phyloP scores from a whole-genome alignment of 2,329 filamentous ascomycete genomes.

The Metarhizium humberi region DNA sequence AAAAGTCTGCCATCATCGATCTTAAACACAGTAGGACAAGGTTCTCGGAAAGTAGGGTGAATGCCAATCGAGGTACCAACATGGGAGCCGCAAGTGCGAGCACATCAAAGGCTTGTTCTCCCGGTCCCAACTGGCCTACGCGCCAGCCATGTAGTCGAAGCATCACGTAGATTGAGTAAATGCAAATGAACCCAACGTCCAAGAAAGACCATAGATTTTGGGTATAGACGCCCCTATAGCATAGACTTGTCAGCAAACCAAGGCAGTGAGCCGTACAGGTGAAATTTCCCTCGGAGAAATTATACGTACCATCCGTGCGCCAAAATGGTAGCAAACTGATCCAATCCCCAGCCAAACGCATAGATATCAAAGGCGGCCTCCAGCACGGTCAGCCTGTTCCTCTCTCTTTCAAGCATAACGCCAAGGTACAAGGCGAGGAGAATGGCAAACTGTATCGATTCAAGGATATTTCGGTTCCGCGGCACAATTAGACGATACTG shows the following conservation, averaged over 20 bases:
- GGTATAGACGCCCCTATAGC: conserved; percentile 64
- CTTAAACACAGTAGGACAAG: conserved; percentile 72
- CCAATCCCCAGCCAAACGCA: conserved; percentile 67
- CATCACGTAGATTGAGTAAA: conserved; percentile 60
- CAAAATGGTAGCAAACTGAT: conserved; percentile 67
- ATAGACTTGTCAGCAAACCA: not conserved
- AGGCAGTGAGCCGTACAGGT: not conserved
- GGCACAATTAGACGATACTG: conserved; percentile 81
- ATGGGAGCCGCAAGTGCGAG: conserved; percentile 73
- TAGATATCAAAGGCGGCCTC: conserved; percentile 66
- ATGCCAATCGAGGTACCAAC: conserved; percentile 68
- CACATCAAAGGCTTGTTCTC: conserved; percentile 65
- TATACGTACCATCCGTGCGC: conserved; percentile 55
- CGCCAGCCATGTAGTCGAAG: conserved; percentile 58
- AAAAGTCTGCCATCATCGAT: conserved; percentile 81
- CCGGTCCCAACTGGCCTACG: conserved; percentile 34
- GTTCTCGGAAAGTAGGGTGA: conserved; percentile 76
- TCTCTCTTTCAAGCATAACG: conserved; percentile 61
- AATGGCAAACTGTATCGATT: conserved; percentile 63
- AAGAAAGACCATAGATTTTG: conserved; percentile 86
- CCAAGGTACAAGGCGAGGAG: conserved; percentile 60
- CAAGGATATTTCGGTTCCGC: conserved; percentile 64
- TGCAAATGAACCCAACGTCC: conserved; percentile 66
- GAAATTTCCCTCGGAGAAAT: not conserved
- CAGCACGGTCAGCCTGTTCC: conserved; percentile 41